These are phyloP conservation scores for Evansstolkia leycettana DNA, from an alignment of 495 filamentous ascomycete genomes.

Conservation along the genomic window DNA sequence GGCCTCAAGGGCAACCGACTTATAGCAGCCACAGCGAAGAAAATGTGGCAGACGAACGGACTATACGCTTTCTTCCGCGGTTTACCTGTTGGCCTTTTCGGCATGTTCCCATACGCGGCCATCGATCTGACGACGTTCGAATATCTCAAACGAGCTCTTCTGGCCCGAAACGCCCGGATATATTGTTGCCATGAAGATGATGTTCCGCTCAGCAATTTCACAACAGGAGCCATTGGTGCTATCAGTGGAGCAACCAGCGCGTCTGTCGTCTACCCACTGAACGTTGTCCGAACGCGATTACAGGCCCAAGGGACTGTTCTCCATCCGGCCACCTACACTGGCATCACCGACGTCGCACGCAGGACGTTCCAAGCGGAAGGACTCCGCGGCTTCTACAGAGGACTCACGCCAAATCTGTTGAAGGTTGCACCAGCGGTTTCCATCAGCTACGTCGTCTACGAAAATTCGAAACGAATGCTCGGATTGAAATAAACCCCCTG, in stretches of 20 bases:
- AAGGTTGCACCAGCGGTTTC: conserved; percentile 95
- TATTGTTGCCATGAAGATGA: conserved; percentile 71
- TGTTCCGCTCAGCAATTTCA: conserved; percentile 59
- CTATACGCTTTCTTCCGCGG: conserved; percentile 78
- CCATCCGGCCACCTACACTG: conserved; percentile 82
- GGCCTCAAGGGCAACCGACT: conserved; percentile 77
- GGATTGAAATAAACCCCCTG: conserved; percentile 45
- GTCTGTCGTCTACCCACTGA: conserved; percentile 88
- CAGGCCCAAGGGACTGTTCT: conserved; percentile 89
- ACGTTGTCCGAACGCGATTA: conserved; percentile 83
- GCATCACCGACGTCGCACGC: conserved; percentile 73
- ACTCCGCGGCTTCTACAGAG: conserved; percentile 79
- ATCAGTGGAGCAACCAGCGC: conserved; percentile 87
- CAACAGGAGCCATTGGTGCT: conserved; percentile 74
- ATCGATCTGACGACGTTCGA: conserved; percentile 96
- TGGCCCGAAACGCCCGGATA: conserved; percentile 55
- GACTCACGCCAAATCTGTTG: conserved; percentile 85
- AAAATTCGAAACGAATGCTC: conserved; percentile 77
- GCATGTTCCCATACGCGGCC: conserved; percentile 96
- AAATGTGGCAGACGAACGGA: conserved; percentile 70
- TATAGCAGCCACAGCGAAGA: conserved; percentile 65
- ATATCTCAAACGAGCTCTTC: conserved; percentile 66
- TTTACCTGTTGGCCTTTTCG: conserved; percentile 78
- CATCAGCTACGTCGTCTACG: conserved; percentile 96
- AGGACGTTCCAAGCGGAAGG: conserved; percentile 79